Evolutionary conservation across 2,329 filamentous ascomycete species (phyloP).

Genomic region (Aspergillus nomiae): DNA sequence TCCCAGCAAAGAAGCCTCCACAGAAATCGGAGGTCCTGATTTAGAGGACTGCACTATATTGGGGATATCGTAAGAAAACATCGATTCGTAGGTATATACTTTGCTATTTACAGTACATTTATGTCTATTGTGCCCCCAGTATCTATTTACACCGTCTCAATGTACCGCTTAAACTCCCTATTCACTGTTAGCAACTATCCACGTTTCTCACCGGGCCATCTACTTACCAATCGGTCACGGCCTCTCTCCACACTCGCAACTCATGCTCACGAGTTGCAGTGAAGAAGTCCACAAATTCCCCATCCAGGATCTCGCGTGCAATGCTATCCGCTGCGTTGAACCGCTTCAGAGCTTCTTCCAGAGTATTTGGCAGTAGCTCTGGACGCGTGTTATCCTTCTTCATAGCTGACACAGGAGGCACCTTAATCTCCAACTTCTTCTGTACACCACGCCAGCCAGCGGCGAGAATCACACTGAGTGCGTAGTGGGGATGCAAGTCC

Average conservation of each 20-base stretch:
- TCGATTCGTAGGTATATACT: not conserved
- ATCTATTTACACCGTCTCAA: slow-evolving; percentile 64
- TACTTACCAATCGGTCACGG: slow-evolving; percentile 89
- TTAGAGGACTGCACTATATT: not conserved
- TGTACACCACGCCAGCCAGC: slow-evolving; percentile 90
- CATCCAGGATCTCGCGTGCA: slow-evolving; percentile 86
- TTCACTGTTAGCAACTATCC: slow-evolving; percentile 5
- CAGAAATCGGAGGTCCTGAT: not conserved
- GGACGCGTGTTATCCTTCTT: slow-evolving; percentile 57
- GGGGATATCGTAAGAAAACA: not conserved
- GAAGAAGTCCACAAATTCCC: slow-evolving; percentile 93
- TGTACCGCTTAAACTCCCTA: slow-evolving; percentile 73
- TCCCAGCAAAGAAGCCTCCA: no score
- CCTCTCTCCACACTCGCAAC: slow-evolving; percentile 84
- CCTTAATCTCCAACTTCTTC: slow-evolving; percentile 79
- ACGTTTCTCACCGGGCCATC: not conserved
- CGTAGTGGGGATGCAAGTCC: slow-evolving; percentile 84
- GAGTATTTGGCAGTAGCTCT: slow-evolving; percentile 67
- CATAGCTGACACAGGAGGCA: slow-evolving; percentile 78
- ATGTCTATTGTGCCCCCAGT: not conserved
- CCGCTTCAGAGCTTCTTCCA: slow-evolving; percentile 77
- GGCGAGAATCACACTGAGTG: slow-evolving; percentile 82
- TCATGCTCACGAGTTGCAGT: slow-evolving; percentile 92
- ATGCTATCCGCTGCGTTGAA: slow-evolving; percentile 78
- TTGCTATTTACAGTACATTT: not conserved